Base-by-base conservation (phyloP, 2,329 filamentous ascomycete genomes). In the Claviceps arundinis region DNA sequence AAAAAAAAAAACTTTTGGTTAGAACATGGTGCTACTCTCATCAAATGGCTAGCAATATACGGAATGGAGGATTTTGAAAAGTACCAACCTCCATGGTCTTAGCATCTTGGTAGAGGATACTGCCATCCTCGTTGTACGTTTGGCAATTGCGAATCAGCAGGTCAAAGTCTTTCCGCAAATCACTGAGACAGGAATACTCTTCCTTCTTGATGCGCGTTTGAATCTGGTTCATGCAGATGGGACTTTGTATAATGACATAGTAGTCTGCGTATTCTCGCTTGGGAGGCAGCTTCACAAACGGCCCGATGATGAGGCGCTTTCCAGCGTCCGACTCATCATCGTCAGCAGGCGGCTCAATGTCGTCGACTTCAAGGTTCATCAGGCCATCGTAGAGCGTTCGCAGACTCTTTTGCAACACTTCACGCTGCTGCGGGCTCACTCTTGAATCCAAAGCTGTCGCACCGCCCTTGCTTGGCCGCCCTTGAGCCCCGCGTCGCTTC, bases 151-250 rank as follows among this genome's bases (percentile, higher is more conserved):
- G 82, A 66, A 90, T 93, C 68, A 98, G 79, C 56, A 91, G 71
- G 49, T 82, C 80, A 56, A 98, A 83, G 63, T 98, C 94, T 58
- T 80, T 81, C 52, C 82, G 79, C 76, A 98, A 81, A 60, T 90
- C 87, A 63, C 80, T 82, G 55, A 96, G 70, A 62, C 79, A 85
- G 59, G 80, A 81, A 68, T 98, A 98, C 64, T 96, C 88, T 63
- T 94, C 88, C 69, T 88, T 91, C 73, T 95, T 96, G 72, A 98
- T 95, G 74, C 89, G 91, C 65, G 85, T 87, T 65, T 88, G 82
- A 63, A 98, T 95, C 66, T 89, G 84, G 60, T 95, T 93, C 86
- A 97, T 95, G 64, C 87, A 91, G 63, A 98, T 96, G 0, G 93
- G 93, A 51, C 84, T 85, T 64, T 85, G 81, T 66, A 98, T 98